Percentiles rank a stretch among this genome's conserved stretches.
phyloP scores from a whole-genome alignment of 1,284 basidiomycete species.

The Cryptococcus depauperatus region DNA sequence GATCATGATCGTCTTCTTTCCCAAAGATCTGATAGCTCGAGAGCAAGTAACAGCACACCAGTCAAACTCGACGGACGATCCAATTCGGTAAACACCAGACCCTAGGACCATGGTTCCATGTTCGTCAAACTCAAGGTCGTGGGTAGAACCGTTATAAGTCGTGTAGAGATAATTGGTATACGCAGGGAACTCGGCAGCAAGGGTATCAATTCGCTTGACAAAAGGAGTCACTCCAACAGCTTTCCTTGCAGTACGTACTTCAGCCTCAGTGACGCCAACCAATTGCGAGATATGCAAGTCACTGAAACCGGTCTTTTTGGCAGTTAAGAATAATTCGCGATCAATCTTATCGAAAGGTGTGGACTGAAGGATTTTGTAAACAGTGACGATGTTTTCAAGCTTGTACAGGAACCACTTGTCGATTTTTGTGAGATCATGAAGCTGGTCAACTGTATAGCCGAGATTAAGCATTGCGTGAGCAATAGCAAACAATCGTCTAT shows the following conservation, averaged over 20 bases:
- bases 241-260: conserved; percentile 71
- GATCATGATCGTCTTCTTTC: conserved; percentile 95
- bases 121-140: conserved; percentile 94
- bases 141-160: conserved; percentile 93
- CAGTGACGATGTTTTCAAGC: conserved; percentile 74
- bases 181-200: conserved; percentile 97
- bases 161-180: conserved; percentile 99
- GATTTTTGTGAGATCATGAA: conserved; percentile 94
- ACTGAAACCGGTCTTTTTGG: conserved; percentile 90
- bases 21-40: conserved; percentile 80
- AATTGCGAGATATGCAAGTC: conserved; percentile 85
- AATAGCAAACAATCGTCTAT: conserved; percentile 94
- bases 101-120: conserved; percentile 99
- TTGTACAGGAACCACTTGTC: conserved; percentile 99
- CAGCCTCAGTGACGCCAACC: conserved; percentile 59
- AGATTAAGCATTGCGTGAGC: conserved; percentile 86
- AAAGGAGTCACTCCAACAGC: conserved; percentile 83
- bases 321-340: conserved; percentile 63
- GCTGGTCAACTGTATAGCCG: conserved; percentile 77
- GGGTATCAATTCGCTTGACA: conserved; percentile 98
- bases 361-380: conserved; percentile 64
- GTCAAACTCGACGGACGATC: conserved; percentile 97
- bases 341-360: conserved; percentile 58
- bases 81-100: conserved; percentile 96
- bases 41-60: conserved; percentile 99